Evolutionary conservation across 2,329 filamentous ascomycete genomes (phyloP), one percentile per base, ranked within the genome.

Genomic region (Diaporthe sp.): DNA sequence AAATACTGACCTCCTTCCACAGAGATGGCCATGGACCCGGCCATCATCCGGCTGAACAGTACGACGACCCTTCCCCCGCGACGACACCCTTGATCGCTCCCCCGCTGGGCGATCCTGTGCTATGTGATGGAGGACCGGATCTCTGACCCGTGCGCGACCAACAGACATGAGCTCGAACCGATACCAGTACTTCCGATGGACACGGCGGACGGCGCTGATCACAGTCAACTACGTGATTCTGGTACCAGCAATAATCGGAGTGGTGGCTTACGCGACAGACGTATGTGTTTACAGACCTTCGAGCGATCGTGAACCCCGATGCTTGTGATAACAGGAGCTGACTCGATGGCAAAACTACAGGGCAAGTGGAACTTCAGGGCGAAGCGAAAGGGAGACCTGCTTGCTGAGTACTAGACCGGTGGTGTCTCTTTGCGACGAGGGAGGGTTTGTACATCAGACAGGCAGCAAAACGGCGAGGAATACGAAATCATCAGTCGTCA

Each of bases 171-270:
- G 90, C 81, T 88, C 90, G 81, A 95, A 94, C 87, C 93, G 97
- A 78, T 93, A 96, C 90, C 95, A 95, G 86, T 98, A 95, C 90
- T 99, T 98, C 90, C 91, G 95, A 84, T 98, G 95, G 95, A 98
- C 94, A 47, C 90, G 92, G 70, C 90, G 94, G 81, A 97, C 95
- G 60, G 95, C 95, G 40, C 92, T 91, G 86, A 85, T 98, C 81
- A 92, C 93, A 6, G 91, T 98, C 82, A 87, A 93, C 77, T 98
- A 96, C 84, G 89, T 93, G 74, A 86, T 92, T 45, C 86, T 92
- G 71, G 90, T 98, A 57, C 97, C 97, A 10, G 84, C 86, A 54
- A 87, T 94, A 74, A 80, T 97, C 78, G 92, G 92, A 61, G 92
- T 92, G 81, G 81, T 94, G 73, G 95, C 91, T 74, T 97, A 94